These are phyloP conservation scores for Staphylotrichum longicolle DNA, from an alignment of 495 filamentous ascomycete species.

Conservation along the genomic window DNA sequence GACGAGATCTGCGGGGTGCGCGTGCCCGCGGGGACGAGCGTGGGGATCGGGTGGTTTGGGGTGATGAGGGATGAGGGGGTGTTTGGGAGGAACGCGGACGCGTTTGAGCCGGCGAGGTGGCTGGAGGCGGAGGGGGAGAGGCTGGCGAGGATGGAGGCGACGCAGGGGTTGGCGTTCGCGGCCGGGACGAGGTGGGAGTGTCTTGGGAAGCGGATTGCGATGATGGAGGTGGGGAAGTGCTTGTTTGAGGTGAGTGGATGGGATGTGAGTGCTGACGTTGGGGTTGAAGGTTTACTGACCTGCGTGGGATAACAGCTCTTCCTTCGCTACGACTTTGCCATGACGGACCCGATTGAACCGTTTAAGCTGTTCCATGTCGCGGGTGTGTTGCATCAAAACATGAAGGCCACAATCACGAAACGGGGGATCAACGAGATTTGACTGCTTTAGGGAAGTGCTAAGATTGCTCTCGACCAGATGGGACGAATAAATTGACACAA, in stretches of 20 bases:
- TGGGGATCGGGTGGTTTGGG: neutral
- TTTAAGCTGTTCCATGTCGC: neutral
- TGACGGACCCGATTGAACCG: neutral
- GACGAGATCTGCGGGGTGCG: neutral
- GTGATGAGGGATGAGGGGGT: neutral
- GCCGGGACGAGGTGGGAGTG: neutral
- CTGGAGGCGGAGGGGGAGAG: neutral
- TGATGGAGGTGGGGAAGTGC: neutral
- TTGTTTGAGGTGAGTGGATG: neutral
- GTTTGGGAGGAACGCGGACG: neutral
- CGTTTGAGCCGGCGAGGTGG: slow-evolving; percentile 4
- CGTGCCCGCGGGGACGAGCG: neutral
- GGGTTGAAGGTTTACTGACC: neutral
- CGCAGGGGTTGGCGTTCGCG: neutral
- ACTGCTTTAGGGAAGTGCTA: no score
- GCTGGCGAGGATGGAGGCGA: neutral
- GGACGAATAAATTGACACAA: no score
- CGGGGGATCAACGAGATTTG: neutral
- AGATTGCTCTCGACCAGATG: no score
- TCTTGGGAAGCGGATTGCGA: neutral
- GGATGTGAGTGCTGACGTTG: neutral
- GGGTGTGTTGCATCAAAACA: neutral
- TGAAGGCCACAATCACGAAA: slow-evolving; percentile 1
- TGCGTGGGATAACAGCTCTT: neutral
- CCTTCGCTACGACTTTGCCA: neutral